These are phyloP conservation scores for Dittrichia graveolens DNA, from an alignment of 129 eudicot species.

Conservation along the genomic window DNA sequence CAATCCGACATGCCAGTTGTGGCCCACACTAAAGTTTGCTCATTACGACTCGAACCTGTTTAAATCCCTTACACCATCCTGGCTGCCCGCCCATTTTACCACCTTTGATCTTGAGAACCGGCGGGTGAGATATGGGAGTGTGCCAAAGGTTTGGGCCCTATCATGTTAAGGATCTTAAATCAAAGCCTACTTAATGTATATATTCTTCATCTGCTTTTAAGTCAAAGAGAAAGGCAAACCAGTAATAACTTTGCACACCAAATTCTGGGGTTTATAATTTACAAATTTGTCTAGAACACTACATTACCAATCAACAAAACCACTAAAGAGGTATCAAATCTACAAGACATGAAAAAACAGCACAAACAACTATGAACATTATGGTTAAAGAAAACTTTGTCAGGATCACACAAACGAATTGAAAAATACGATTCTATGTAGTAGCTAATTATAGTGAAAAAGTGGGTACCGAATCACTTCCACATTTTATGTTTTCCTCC, in stretches of 20 bases:
- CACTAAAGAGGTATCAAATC: background rate
- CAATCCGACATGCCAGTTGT: too few relatives aligned
- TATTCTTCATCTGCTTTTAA: background rate
- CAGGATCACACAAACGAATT: background rate
- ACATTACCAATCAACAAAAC: conserved; percentile 18
- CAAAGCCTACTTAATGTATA: background rate
- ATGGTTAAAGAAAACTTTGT: too few relatives aligned
- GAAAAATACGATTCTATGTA: background rate
- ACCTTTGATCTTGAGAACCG: too few relatives aligned
- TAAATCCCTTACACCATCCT: too few relatives aligned
- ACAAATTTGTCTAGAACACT: conserved; percentile 12
- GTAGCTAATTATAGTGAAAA: background rate
- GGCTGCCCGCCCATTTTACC: too few relatives aligned
- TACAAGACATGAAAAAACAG: conserved; percentile 14
- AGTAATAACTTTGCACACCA: background rate
- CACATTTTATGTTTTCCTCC: conserved; percentile 58
- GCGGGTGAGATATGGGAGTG: too few relatives aligned
- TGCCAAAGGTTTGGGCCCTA: too few relatives aligned
- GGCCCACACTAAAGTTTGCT: too few relatives aligned
- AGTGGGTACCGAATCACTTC: conserved; percentile 40
- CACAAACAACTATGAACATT: conserved; percentile 4
- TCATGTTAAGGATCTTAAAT: background rate
- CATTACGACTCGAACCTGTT: too few relatives aligned
- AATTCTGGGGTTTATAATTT: too few relatives aligned
- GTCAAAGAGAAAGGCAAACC: background rate